phyloP scores from a whole-genome alignment of 495 filamentous ascomycete species.

The Usnea hakonensis region DNA sequence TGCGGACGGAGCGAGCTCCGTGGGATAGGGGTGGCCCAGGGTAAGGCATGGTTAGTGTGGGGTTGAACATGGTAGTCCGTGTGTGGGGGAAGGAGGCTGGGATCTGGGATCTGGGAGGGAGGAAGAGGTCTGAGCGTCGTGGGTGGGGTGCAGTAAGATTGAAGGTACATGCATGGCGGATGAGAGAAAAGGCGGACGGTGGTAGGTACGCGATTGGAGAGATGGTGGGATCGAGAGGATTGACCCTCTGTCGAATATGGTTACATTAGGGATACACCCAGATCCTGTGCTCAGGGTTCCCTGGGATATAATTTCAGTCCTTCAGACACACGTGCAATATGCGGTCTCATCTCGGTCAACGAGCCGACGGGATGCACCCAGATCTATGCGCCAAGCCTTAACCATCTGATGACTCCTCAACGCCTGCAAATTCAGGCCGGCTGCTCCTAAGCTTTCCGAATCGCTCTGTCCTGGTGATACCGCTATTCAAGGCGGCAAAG shows the following conservation, averaged over 20 bases:
- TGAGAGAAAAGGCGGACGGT: neutral
- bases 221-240: neutral
- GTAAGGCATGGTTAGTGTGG: neutral
- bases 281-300: neutral
- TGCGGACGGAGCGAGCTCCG: no score
- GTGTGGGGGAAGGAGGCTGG: neutral
- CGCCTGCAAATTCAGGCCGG: neutral
- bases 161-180: neutral
- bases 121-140: neutral
- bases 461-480: neutral
- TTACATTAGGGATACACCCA: no score
- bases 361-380: neutral
- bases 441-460: neutral
- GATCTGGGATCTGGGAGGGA: neutral
- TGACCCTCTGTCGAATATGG: no score
- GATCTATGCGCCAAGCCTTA: neutral
- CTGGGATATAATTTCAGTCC: neutral
- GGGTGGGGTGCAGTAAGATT: neutral
- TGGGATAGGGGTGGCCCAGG: no score
- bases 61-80: neutral
- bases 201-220: neutral
- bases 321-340: neutral
- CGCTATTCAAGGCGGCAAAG: slow-evolving; percentile 1
- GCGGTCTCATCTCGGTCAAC: neutral
- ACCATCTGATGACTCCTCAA: neutral